phyloP scores from a whole-genome alignment of 2,329 filamentous ascomycete genomes.

The Elsinoe necatrix region DNA sequence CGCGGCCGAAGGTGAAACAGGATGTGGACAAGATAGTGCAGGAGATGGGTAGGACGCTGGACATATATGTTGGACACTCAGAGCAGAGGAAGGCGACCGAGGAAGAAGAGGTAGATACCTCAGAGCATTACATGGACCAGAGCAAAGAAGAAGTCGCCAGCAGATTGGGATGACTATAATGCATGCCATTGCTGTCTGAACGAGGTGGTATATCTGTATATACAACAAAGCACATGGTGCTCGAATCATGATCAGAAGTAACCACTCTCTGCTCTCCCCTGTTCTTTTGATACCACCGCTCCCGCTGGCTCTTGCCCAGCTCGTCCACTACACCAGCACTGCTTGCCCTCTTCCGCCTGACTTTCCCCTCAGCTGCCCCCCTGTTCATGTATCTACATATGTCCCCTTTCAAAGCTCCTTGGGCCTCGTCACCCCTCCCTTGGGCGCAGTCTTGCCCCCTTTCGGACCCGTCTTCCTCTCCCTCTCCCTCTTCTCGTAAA shows the following conservation, averaged over 20 bases:
- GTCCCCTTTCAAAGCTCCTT: constrained; percentile 18
- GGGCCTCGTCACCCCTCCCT: constrained; percentile 22
- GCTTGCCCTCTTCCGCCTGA: no score
- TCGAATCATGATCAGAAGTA: not conserved
- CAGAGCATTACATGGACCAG: not conserved
- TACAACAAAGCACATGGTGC: constrained; percentile 3
- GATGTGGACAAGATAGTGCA: constrained; percentile 1
- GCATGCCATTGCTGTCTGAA: not conserved
- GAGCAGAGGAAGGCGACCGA: not conserved
- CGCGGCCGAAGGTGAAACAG: not conserved
- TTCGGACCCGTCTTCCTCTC: constrained; percentile 35
- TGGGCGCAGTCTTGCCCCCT: constrained; percentile 21
- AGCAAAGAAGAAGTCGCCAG: not conserved
- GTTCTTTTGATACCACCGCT: not conserved
- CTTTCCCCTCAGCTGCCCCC: not conserved
- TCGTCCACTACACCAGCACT: no score
- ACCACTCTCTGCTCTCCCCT: not conserved
- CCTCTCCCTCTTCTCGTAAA: constrained; percentile 77
- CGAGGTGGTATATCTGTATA: constrained; percentile 6
- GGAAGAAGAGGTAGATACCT: not conserved
- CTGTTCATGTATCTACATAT: not conserved
- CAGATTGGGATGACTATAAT: not conserved
- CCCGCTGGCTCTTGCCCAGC: not conserved
- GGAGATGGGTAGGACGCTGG: constrained; percentile 9
- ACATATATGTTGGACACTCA: not conserved